These are phyloP conservation scores for Gamarada debralockiae DNA, from an alignment of 495 filamentous ascomycete species.

Conservation along the genomic window DNA sequence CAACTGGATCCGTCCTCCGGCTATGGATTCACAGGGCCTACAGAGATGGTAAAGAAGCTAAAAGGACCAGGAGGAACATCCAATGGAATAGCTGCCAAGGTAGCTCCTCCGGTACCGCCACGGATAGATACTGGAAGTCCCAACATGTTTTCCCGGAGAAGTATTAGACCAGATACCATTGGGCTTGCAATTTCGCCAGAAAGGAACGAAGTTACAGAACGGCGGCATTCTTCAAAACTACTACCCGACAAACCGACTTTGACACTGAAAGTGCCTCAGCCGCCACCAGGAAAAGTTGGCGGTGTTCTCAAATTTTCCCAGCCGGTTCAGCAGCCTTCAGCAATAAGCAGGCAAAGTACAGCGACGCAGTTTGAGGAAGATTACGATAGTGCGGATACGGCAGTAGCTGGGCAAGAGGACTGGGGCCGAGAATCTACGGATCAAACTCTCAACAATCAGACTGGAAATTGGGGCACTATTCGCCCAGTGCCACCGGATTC, in stretches of 20 bases:
- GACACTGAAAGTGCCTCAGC: slow-evolving; percentile 16
- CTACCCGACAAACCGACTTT: slow-evolving; percentile 27
- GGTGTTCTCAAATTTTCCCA: slow-evolving; percentile 15
- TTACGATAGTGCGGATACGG: slow-evolving; percentile 11
- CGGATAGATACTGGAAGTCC: slow-evolving; percentile 27
- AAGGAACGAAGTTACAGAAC: slow-evolving; percentile 9
- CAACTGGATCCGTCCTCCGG: slow-evolving; percentile 26
- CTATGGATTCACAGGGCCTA: slow-evolving; percentile 8
- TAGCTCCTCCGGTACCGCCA: slow-evolving; percentile 30
- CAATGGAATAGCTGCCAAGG: slow-evolving; percentile 23
- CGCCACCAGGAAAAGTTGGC: slow-evolving; percentile 6
- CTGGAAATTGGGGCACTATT: slow-evolving; percentile 5
- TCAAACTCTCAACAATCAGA: slow-evolving; percentile 6
- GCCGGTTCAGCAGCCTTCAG: background rate
- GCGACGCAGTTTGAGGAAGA: slow-evolving; percentile 25
- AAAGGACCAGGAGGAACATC: slow-evolving; percentile 16
- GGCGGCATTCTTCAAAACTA: slow-evolving; percentile 14
- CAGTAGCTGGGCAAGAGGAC: background rate
- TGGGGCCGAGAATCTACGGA: slow-evolving; percentile 13
- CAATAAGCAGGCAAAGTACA: slow-evolving; percentile 18
- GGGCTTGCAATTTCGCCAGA: slow-evolving; percentile 40
- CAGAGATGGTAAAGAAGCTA: background rate
- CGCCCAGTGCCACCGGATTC: background rate
- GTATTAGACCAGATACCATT: slow-evolving; percentile 29
- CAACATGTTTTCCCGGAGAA: slow-evolving; percentile 26